A percentile compares a stretch with the other conserved stretches of the same genome.
Conservation (phyloP, 2,329 filamentous ascomycete genomes). For the Penicillium sp. region DNA sequence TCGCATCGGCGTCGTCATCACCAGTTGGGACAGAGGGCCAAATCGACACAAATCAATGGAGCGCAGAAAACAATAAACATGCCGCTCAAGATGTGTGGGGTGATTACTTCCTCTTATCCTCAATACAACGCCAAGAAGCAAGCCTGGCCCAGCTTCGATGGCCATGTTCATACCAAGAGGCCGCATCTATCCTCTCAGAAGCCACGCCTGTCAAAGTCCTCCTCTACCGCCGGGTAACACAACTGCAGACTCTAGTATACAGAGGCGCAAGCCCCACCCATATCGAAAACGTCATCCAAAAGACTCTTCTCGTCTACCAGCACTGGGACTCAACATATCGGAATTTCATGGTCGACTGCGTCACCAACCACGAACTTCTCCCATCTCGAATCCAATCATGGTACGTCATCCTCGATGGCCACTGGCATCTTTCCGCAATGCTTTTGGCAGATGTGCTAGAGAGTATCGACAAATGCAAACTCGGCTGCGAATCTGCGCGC, state of each 20-base stretch:
- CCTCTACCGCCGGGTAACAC: slow-evolving; percentile 58
- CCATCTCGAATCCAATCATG: slow-evolving; percentile 59
- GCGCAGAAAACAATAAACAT: slow-evolving; percentile 1
- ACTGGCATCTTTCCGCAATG: slow-evolving; percentile 60
- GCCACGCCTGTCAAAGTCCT: slow-evolving; percentile 62
- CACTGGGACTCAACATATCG: slow-evolving; percentile 58
- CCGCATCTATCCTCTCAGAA: slow-evolving; percentile 52
- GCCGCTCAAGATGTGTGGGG: slow-evolving; percentile 40
- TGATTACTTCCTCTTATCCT: slow-evolving; percentile 35
- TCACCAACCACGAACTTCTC: slow-evolving; percentile 52
- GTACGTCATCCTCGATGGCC: slow-evolving; percentile 59
- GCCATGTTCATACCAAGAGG: slow-evolving; percentile 58
- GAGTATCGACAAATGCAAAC: slow-evolving; percentile 45
- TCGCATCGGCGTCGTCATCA: slow-evolving; percentile 19
- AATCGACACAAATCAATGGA: slow-evolving; percentile 13
- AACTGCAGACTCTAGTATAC: slow-evolving; percentile 56
- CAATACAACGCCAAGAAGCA: slow-evolving; percentile 4
- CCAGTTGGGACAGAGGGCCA: not conserved
- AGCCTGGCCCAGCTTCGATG: slow-evolving; percentile 40
- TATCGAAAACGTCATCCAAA: slow-evolving; percentile 53
- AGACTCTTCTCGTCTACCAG: slow-evolving; percentile 53
- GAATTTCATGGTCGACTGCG: slow-evolving; percentile 55
- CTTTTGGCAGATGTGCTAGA: slow-evolving; percentile 58
- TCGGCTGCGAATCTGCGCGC: slow-evolving; percentile 20
- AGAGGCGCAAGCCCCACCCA: slow-evolving; percentile 38